Evolutionary conservation across 495 filamentous ascomycete species (phyloP), one percentile per base, ranked within the genome.

Genomic region (Aspergillus homomorphus): DNA sequence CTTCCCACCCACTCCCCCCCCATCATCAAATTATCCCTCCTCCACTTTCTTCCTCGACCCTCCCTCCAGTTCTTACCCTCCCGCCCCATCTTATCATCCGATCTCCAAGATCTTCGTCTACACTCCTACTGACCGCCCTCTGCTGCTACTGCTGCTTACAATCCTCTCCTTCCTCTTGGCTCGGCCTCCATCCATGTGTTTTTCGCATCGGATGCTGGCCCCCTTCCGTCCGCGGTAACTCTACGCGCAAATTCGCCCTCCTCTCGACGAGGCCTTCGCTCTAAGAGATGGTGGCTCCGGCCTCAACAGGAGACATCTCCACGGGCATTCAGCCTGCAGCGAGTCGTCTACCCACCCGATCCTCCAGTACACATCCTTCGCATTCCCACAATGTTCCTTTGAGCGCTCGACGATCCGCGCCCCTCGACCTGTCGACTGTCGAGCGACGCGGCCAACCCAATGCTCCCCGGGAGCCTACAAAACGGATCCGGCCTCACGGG

Each of bases 371-470:
- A 46, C 63, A 77, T 62, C 70, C 76, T 56, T 78, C 75, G 56
- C 69, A 81, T 76, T 75, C 79, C 56, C 74, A 77, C 64, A 81
- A 82, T 71, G 79, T 83, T 15, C 87, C 88, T 51, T 75, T 89
- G 67, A 89, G 88, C 73, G 84, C 84, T 68, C 84, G 88, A 52
- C 76, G 84, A 59, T 87, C 87, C 51, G 75, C 82, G 51, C 85
- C 91, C 43, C 79, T 99, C 54, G 92, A 98, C 67, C 69, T 98
- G 61, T 85, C 84, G 43, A 96, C 91, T 5, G 94, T 99, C 42
- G 95, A 98, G 79, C 85, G 94, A 62, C 84, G 90, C 64, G 92
- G 90, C 33, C 89, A 90, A 56, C 82, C 88, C 24, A 87, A 83
- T 28, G 82, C 87, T 57, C 84, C 83, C 59, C 84, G 87, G 66